Conservation (phyloP, 2,329 filamentous ascomycete species). For the Capronia epimyces region DNA sequence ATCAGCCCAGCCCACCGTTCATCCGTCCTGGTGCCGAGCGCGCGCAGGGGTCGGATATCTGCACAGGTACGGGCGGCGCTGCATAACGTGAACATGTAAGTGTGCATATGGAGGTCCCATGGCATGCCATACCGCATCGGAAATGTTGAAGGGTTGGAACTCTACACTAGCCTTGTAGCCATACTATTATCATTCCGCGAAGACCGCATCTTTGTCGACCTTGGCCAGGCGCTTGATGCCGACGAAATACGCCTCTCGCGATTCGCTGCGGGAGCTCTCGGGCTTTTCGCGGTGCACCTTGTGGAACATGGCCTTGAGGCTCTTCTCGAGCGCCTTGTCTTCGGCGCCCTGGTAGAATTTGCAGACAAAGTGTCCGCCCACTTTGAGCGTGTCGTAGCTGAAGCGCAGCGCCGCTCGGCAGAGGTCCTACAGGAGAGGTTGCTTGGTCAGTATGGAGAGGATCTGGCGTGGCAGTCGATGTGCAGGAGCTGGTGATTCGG, state of each 20-base stretch:
- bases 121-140: background rate
- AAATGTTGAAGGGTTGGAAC: background rate
- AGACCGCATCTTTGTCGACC: conserved; percentile 44
- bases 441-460: background rate
- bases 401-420: conserved; percentile 82
- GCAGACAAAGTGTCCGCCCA: conserved; percentile 86
- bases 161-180: background rate
- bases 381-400: conserved; percentile 72
- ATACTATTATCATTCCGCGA: conserved; percentile 28
- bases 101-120: no score
- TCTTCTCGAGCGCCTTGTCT: conserved; percentile 71
- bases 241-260: conserved; percentile 81
- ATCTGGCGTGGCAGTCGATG: no score
- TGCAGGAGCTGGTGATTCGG: no score
- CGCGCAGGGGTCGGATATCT: no score
- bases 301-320: conserved; percentile 68
- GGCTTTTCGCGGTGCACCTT: conserved; percentile 86
- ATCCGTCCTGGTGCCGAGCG: no score
- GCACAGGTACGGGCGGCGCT: no score
- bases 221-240: conserved; percentile 63
- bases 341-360: conserved; percentile 94
- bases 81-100: no score
- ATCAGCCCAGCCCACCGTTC: conserved; percentile 1
- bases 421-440: conserved; percentile 61
- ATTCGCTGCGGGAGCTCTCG: conserved; percentile 78